These are phyloP conservation scores for Pestalotiopsis sp. DNA, from an alignment of 2,329 filamentous ascomycete species.

Conservation along the genomic window DNA sequence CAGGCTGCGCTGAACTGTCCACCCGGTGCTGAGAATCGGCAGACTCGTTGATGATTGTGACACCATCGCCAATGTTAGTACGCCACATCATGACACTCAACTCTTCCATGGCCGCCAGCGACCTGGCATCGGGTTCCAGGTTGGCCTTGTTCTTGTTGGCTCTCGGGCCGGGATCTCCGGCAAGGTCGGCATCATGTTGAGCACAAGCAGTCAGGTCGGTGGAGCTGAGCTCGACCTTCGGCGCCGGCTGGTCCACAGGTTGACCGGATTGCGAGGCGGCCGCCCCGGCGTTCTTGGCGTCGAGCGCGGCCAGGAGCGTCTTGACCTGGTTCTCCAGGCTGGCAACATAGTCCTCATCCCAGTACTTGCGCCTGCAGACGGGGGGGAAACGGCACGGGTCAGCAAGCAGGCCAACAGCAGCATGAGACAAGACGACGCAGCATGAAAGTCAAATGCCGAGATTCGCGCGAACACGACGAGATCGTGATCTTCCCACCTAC, in stretches of 20 bases:
- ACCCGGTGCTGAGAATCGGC: slow-evolving; percentile 16
- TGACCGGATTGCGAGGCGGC: not conserved
- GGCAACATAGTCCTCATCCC: slow-evolving; percentile 22
- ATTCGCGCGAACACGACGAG: not conserved
- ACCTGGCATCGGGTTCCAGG: slow-evolving; percentile 13
- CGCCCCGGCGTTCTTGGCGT: slow-evolving; percentile 9
- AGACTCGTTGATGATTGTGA: slow-evolving; percentile 20
- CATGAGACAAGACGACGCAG: not conserved
- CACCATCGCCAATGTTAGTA: slow-evolving; percentile 20
- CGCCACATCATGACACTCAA: slow-evolving; percentile 22
- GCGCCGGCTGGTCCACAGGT: slow-evolving; percentile 2
- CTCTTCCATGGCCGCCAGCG: slow-evolving; percentile 20
- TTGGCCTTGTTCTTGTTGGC: not conserved
- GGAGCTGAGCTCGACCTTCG: not conserved
- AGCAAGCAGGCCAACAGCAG: not conserved
- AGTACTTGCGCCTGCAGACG: slow-evolving; percentile 19
- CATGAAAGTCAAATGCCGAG: not conserved
- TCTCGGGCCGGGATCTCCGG: not conserved
- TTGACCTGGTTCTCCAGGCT: slow-evolving; percentile 21
- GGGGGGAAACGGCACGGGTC: not conserved
- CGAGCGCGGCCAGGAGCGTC: slow-evolving; percentile 17
- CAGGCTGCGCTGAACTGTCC: slow-evolving; percentile 5
- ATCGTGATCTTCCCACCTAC: not conserved
- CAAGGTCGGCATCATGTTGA: not conserved
- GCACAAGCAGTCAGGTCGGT: not conserved